A percentile compares a stretch with the other conserved stretches of the same genome.
Conservation (phyloP, 495 filamentous ascomycete genomes). For the Podospora tetraspora region DNA sequence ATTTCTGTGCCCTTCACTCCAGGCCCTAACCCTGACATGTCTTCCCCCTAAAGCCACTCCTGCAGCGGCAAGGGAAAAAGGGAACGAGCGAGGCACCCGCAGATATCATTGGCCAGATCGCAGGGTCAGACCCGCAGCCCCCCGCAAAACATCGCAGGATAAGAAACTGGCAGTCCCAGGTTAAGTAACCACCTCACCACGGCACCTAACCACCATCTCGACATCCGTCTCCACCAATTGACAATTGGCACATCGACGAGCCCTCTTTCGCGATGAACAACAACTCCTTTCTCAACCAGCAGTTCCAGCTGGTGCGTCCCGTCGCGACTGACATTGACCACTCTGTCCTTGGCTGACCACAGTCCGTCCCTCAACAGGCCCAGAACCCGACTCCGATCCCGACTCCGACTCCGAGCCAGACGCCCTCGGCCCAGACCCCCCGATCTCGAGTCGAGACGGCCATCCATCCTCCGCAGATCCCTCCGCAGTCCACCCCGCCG, state of each 20-base stretch:
- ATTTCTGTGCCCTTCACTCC: too few species aligned
- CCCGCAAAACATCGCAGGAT: neutral
- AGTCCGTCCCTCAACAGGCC: neutral
- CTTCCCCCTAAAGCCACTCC: neutral
- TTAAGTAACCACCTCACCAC: neutral
- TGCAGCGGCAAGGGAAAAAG: neutral
- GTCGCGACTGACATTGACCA: neutral
- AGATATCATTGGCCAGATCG: neutral
- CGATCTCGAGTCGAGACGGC: conserved; percentile 17
- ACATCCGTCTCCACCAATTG: neutral
- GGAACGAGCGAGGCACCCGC: neutral
- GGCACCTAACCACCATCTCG: neutral
- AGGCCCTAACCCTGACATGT: too few species aligned
- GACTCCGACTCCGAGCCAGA: neutral
- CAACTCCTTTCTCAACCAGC: neutral
- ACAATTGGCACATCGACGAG: neutral
- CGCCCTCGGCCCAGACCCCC: conserved; percentile 5
- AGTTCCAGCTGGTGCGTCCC: neutral
- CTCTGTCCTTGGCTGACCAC: neutral
- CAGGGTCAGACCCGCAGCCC: neutral
- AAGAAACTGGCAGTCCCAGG: neutral
- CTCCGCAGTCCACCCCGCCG: conserved; percentile 4
- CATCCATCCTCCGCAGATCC: conserved; percentile 20
- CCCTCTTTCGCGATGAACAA: conserved; percentile 1
- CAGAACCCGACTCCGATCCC: neutral